Evolutionary conservation across 2,329 filamentous ascomycete species (phyloP).

Genomic region (Scolecobasidium constrictum): DNA sequence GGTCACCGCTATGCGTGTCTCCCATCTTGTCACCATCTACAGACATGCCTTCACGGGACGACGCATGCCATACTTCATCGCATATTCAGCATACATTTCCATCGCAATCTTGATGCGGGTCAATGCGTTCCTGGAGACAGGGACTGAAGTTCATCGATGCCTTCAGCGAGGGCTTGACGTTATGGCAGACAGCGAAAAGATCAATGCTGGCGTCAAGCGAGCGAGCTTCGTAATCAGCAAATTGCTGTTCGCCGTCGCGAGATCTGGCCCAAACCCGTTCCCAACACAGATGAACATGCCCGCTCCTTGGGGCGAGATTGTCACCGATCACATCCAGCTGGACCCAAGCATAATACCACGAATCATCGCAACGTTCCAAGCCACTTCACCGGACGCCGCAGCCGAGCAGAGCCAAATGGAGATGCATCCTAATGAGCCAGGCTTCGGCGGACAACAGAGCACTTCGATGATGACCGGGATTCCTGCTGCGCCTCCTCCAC

Average conservation of each 20-base stretch:
- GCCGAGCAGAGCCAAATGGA: conserved; percentile 3
- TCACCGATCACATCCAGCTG: conserved; percentile 3
- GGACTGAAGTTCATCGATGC: neutral
- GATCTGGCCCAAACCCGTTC: conserved; percentile 7
- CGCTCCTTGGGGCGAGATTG: conserved; percentile 4
- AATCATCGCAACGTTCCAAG: conserved; percentile 5
- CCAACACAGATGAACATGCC: neutral
- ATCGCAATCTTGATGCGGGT: conserved; percentile 7
- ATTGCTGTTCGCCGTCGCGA: conserved; percentile 4
- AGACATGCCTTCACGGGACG: conserved; percentile 7
- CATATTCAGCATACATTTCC: conserved; percentile 7
- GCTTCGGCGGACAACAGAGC: neutral
- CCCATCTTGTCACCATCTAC: conserved; percentile 4
- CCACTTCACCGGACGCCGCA: conserved; percentile 1
- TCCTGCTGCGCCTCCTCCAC: neutral
- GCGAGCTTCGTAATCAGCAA: conserved; percentile 7
- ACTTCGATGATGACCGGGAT: no score
- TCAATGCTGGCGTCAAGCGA: conserved; percentile 7
- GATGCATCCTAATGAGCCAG: conserved; percentile 1
- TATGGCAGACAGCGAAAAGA: conserved; percentile 2
- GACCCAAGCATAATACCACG: neutral
- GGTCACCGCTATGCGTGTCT: conserved; percentile 4
- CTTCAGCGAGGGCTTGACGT: conserved; percentile 3
- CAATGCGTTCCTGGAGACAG: conserved; percentile 1
- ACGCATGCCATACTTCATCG: conserved; percentile 8